Conservation (phyloP, 2,329 filamentous ascomycete species). For the Fusarium sacchari region DNA sequence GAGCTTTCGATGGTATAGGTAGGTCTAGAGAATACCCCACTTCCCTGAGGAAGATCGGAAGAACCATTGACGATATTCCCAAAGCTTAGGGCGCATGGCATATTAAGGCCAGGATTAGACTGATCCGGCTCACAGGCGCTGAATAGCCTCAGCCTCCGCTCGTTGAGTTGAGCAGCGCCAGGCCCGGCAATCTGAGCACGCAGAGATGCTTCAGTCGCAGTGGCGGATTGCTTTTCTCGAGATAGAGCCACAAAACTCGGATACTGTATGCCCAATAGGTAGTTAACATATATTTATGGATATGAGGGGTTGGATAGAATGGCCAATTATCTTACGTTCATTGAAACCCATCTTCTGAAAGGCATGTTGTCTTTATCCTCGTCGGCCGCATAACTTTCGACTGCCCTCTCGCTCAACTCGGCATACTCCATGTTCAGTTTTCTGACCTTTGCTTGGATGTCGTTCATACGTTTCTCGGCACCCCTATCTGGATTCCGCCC, state of each 20-base stretch:
- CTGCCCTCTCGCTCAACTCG: accelerated
- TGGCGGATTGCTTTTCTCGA: accelerated
- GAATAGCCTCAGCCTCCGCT: not conserved
- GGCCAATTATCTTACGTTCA: not conserved
- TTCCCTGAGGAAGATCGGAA: not conserved
- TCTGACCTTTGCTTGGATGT: not conserved
- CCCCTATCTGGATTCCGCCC: not conserved
- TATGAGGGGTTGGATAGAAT: not conserved
- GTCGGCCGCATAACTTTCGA: accelerated
- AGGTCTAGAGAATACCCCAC: accelerated
- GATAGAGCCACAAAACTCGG: accelerated
- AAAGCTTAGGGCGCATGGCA: not conserved
- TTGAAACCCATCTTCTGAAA: not conserved
- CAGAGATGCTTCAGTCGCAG: not conserved
- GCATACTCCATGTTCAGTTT: not conserved
- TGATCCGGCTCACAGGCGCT: not conserved
- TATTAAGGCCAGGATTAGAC: not conserved
- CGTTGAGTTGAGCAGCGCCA: not conserved
- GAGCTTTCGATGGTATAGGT: not conserved
- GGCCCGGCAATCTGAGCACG: not conserved
- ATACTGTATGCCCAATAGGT: not conserved
- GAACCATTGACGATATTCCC: not conserved
- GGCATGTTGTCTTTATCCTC: not conserved
- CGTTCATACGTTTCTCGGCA: not conserved
- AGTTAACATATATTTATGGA: not conserved